These are phyloP conservation scores for Mimosa pudica DNA, from an alignment of 306 rosid genomes.

Conservation along the genomic window DNA sequence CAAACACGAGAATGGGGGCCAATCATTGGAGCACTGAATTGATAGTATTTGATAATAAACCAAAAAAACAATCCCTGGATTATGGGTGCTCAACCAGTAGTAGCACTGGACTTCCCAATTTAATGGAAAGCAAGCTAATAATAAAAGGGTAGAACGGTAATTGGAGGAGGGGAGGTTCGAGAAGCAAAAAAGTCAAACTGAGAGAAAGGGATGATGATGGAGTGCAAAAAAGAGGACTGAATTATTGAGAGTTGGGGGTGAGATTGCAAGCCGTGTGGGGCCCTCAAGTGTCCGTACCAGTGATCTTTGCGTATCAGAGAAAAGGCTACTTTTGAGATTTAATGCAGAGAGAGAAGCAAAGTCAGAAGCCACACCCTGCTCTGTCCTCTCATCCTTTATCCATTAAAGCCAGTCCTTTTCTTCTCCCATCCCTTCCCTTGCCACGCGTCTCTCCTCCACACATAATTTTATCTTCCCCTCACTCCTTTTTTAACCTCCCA, in stretches of 20 bases:
- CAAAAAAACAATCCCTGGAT: too few relatives aligned
- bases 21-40: neutral
- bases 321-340: conserved; percentile 72
- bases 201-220: neutral
- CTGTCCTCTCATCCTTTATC: neutral
- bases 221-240: neutral
- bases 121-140: neutral
- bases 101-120: neutral
- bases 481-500: too few relatives aligned
- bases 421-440: neutral
- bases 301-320: neutral
- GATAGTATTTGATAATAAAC: neutral
- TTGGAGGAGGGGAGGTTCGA: neutral
- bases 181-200: neutral
- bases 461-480: neutral
- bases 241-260: conserved; percentile 15
- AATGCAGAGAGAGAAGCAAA: conserved; percentile 30
- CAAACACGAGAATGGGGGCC: neutral
- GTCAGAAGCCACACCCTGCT: conserved; percentile 11
- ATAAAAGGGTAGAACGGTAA: neutral
- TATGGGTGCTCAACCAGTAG: neutral
- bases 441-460: conserved; percentile 60
- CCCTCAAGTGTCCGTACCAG: conserved; percentile 32
- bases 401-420: conserved; percentile 24
- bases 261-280: conserved; percentile 44